Conservation (phyloP, 805 yeast species). For the Starmerella floris region DNA sequence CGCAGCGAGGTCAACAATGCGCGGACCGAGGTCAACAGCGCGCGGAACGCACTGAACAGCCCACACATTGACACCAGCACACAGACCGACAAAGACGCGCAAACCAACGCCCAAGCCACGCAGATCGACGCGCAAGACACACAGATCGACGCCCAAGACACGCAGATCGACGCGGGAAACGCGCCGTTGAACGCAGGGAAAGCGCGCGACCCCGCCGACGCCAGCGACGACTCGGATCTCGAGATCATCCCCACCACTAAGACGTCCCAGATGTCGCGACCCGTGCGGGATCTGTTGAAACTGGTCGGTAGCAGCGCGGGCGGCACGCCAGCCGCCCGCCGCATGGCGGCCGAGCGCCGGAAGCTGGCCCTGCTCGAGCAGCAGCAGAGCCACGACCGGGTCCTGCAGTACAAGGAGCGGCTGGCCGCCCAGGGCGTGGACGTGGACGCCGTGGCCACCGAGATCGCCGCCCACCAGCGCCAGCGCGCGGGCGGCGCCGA, state of each 20-base stretch:
- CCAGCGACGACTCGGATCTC: too few relatives aligned
- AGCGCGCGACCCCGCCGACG: too few relatives aligned
- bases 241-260: conserved; percentile 20
- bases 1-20: too few relatives aligned
- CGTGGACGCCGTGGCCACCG: conserved; percentile 5
- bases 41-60: too few relatives aligned
- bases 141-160: too few relatives aligned
- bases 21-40: too few relatives aligned
- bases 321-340: conserved; percentile 6
- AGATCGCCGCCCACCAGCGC: conserved; percentile 3
- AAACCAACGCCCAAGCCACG: too few relatives aligned
- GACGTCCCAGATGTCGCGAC: conserved; percentile 9
- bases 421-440: conserved; percentile 16
- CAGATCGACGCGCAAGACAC: too few relatives aligned
- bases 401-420: conserved; percentile 2
- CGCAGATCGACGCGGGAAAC: too few relatives aligned
- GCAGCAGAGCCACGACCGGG: conserved; percentile 9
- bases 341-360: conserved; percentile 6
- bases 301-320: conserved; percentile 6
- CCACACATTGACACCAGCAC: too few relatives aligned
- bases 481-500: conserved; percentile 10
- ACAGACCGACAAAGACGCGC: too few relatives aligned
- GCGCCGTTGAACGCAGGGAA: too few relatives aligned
- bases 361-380: conserved; percentile 10
- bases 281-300: conserved; percentile 14